phyloP scores from a whole-genome alignment of 2,329 filamentous ascomycete genomes.

The Fusarium tupiense region DNA sequence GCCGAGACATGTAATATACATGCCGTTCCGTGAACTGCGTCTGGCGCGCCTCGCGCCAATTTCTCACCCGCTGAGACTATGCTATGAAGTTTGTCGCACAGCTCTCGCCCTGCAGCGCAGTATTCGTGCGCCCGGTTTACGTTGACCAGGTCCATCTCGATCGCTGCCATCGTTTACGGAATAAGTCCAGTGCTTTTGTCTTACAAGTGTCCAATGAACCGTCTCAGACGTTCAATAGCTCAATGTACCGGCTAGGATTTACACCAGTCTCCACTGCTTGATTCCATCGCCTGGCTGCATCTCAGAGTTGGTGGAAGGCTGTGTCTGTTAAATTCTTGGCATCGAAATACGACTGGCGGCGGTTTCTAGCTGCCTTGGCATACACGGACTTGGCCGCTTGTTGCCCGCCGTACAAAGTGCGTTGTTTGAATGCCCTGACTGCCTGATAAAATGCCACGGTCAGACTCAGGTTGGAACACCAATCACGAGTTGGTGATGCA shows the following conservation, averaged over 20 bases:
- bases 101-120: neutral
- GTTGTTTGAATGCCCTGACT: neutral
- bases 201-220: conserved; percentile 33
- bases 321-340: conserved; percentile 19
- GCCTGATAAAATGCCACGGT: neutral
- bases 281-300: conserved; percentile 22
- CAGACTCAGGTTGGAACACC: neutral
- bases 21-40: conserved; percentile 11
- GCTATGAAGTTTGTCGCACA: neutral
- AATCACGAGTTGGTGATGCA: neutral
- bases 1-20: conserved; percentile 4
- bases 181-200: conserved; percentile 8
- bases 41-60: conserved; percentile 30
- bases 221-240: conserved; percentile 31
- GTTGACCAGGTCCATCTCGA: neutral
- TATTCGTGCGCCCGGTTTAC: conserved; percentile 3
- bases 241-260: conserved; percentile 8
- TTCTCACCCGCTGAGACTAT: neutral
- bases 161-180: conserved; percentile 4
- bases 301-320: conserved; percentile 23
- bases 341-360: neutral
- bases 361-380: conserved; percentile 13
- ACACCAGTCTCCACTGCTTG: conserved; percentile 31
- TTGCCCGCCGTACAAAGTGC: conserved; percentile 4
- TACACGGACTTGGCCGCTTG: conserved; percentile 28